A percentile compares a stretch with the other conserved stretches of the same genome.
These are phyloP conservation scores for Eucalyptus erythrocorys DNA, from an alignment of 345 rosid species.

Conservation along the genomic window DNA sequence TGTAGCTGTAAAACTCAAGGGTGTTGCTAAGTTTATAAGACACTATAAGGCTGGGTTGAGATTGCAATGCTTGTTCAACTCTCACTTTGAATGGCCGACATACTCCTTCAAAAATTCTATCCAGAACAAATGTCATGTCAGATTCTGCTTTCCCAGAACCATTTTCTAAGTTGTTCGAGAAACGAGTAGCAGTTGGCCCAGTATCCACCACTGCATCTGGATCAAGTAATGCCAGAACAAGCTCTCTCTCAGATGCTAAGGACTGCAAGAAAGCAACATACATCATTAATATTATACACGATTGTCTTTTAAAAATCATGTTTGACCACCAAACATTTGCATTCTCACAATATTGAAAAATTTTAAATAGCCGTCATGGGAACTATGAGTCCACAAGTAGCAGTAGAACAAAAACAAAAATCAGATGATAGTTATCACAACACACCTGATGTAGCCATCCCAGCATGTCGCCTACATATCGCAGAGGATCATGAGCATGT, in stretches of 20 bases:
- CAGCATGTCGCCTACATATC: conserved; percentile 97
- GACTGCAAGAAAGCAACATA: conserved; percentile 39
- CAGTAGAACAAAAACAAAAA: conserved; percentile 1
- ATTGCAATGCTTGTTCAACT: conserved; percentile 96
- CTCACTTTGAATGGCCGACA: conserved; percentile 98
- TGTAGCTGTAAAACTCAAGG: conserved; percentile 87
- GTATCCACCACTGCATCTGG: conserved; percentile 56
- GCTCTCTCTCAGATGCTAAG: conserved; percentile 96
- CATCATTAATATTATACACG: background rate
- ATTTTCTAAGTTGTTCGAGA: conserved; percentile 35
- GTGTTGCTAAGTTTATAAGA: conserved; percentile 86
- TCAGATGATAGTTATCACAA: background rate
- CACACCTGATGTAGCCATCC: conserved; percentile 99
- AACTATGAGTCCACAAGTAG: background rate
- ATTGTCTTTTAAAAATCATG: background rate
- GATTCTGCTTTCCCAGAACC: conserved; percentile 62
- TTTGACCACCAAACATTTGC: background rate
- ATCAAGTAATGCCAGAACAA: conserved; percentile 75
- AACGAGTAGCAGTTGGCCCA: conserved; percentile 37
- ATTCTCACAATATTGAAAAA: background rate
- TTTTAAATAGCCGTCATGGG: background rate
- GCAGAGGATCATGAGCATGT: conserved; percentile 98
- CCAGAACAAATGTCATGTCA: conserved; percentile 76
- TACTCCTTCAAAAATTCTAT: conserved; percentile 99
- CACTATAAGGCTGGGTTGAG: conserved; percentile 88